phyloP scores from a whole-genome alignment of 2,329 filamentous ascomycete species.

The Aspergillus sp. region DNA sequence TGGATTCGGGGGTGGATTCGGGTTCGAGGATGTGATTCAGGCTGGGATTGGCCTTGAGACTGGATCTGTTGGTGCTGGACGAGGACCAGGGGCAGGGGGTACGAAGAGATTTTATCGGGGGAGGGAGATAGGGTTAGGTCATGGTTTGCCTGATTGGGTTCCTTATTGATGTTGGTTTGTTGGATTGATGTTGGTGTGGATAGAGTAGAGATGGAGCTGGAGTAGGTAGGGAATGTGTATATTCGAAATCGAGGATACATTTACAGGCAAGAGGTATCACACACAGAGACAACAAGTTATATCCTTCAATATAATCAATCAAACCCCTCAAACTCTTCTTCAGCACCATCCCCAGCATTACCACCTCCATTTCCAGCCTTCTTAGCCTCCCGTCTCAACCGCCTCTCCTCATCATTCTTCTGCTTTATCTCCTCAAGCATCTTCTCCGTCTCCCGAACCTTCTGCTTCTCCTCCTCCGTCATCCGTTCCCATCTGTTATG shows the following conservation, averaged over 20 bases:
- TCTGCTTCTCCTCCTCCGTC: slow-evolving; percentile 62
- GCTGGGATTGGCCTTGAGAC: not conserved
- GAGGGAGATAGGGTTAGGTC: too few relatives aligned
- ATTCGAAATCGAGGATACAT: not conserved
- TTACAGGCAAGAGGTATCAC: not conserved
- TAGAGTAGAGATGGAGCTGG: not conserved
- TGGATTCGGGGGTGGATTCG: not conserved
- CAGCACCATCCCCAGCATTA: slow-evolving; percentile 1
- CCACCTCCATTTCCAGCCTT: slow-evolving; percentile 1
- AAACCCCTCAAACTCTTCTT: slow-evolving; percentile 52
- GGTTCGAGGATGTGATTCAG: too few relatives aligned
- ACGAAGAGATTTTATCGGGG: too few relatives aligned
- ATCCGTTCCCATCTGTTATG: slow-evolving; percentile 57
- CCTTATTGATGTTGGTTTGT: not conserved
- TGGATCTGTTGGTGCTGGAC: not conserved
- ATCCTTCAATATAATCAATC: slow-evolving; percentile 22
- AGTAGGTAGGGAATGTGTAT: not conserved
- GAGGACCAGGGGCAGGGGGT: too few relatives aligned
- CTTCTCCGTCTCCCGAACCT: slow-evolving; percentile 56
- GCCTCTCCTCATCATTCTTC: slow-evolving; percentile 41
- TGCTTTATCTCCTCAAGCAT: slow-evolving; percentile 59
- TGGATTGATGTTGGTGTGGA: not conserved
- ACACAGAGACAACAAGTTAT: not conserved
- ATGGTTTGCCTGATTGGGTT: not conserved
- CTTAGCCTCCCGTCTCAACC: slow-evolving; percentile 12